phyloP scores from a whole-genome alignment of 257 asterid species.

The Solanum gracilifrons region DNA sequence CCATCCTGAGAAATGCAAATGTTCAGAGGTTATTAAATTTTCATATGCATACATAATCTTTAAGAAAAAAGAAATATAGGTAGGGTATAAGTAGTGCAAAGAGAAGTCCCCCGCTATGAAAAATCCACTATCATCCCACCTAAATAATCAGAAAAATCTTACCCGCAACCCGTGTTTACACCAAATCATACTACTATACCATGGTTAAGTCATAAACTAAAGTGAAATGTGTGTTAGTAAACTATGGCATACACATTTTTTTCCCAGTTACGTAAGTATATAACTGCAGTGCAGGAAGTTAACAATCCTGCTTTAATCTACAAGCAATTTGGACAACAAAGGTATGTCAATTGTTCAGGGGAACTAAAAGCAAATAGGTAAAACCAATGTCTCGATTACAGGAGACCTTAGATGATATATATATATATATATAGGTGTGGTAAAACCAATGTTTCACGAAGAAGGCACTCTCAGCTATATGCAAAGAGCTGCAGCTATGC shows the following conservation, averaged over 20 bases:
- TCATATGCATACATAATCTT: neutral
- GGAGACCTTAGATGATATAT: neutral
- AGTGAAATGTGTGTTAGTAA: neutral
- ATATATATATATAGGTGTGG: neutral
- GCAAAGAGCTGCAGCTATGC: neutral
- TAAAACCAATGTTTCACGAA: neutral
- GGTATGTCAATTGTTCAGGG: neutral
- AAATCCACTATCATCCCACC: neutral
- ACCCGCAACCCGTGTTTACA: neutral
- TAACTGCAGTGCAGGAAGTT: neutral
- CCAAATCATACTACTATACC: neutral
- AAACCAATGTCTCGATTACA: neutral
- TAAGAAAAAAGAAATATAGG: neutral
- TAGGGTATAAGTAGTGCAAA: neutral
- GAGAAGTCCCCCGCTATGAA: neutral
- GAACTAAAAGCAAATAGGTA: neutral
- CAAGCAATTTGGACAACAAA: neutral
- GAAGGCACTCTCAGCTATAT: neutral
- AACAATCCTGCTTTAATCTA: neutral
- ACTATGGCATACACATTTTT: neutral
- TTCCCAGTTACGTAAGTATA: neutral
- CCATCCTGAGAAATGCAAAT: conserved; percentile 53
- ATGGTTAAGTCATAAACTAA: neutral
- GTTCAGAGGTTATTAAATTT: neutral
- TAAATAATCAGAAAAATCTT: neutral